Conservation (phyloP, 2,329 filamentous ascomycete genomes). For the Phialophora verrucosa region DNA sequence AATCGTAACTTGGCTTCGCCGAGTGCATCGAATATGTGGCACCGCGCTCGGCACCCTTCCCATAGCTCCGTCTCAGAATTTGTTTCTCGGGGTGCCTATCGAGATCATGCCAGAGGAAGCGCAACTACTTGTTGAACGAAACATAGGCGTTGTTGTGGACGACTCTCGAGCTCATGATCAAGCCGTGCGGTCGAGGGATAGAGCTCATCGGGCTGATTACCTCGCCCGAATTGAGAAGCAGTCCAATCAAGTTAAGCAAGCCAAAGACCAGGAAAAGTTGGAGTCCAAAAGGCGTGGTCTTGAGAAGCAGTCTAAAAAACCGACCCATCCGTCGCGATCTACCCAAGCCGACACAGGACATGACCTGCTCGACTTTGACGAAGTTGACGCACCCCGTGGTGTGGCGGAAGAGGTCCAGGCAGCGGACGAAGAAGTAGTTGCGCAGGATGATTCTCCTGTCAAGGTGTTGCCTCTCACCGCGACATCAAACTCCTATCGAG, state of each 20-base stretch:
- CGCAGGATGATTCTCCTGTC: slow-evolving; percentile 11
- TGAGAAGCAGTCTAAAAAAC: slow-evolving; percentile 54
- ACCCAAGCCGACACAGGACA: background rate
- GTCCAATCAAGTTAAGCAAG: slow-evolving; percentile 57
- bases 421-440: slow-evolving; percentile 4
- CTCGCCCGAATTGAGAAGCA: slow-evolving; percentile 61
- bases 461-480: slow-evolving; percentile 10
- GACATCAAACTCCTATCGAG: slow-evolving; percentile 35
- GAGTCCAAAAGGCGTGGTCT: slow-evolving; percentile 57
- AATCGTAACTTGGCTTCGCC: slow-evolving; percentile 76
- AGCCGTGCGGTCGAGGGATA: slow-evolving; percentile 64
- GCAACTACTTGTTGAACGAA: slow-evolving; percentile 75
- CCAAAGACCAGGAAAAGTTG: slow-evolving; percentile 56
- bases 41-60: slow-evolving; percentile 86
- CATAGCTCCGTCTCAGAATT: slow-evolving; percentile 91
- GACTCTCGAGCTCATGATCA: slow-evolving; percentile 73
- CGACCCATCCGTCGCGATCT: slow-evolving; percentile 35
- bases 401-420: slow-evolving; percentile 11
- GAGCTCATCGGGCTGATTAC: slow-evolving; percentile 67
- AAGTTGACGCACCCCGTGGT: slow-evolving; percentile 22
- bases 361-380: slow-evolving; percentile 23
- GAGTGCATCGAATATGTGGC: slow-evolving; percentile 81
- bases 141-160: slow-evolving; percentile 79
- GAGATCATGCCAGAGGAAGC: slow-evolving; percentile 93
- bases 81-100: slow-evolving; percentile 86